Evolutionary conservation across 2,329 filamentous ascomycete genomes (phyloP).

Genomic region (Penicillium nordicum): DNA sequence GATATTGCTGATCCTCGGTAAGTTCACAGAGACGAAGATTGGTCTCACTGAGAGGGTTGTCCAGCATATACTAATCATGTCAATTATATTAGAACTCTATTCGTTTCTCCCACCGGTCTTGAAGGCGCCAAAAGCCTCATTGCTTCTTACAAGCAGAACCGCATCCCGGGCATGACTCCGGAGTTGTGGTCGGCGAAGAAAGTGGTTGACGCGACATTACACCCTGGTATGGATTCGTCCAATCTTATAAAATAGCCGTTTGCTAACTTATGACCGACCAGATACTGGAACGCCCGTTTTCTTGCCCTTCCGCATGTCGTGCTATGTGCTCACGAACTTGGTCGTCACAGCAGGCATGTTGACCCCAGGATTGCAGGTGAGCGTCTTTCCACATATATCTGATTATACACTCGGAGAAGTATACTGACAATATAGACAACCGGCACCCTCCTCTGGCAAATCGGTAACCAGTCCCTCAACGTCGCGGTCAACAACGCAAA

Average conservation of each 20-base stretch:
- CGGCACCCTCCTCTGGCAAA: slow-evolving; percentile 90
- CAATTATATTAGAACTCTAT: slow-evolving; percentile 64
- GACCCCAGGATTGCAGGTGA: slow-evolving; percentile 74
- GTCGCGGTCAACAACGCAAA: slow-evolving; percentile 98
- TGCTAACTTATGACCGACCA: slow-evolving; percentile 33
- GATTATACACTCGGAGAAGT: background rate
- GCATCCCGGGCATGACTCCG: slow-evolving; percentile 74
- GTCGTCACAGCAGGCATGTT: slow-evolving; percentile 97
- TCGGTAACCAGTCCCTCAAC: slow-evolving; percentile 95
- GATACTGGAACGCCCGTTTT: slow-evolving; percentile 91
- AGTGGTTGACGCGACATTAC: slow-evolving; percentile 91
- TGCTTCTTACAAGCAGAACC: slow-evolving; percentile 80
- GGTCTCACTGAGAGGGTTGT: slow-evolving; percentile 8
- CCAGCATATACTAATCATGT: background rate
- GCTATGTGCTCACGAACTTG: slow-evolving; percentile 88
- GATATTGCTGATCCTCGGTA: slow-evolving; percentile 94
- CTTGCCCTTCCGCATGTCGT: slow-evolving; percentile 95
- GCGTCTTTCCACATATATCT: slow-evolving; percentile 16
- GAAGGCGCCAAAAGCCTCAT: slow-evolving; percentile 82
- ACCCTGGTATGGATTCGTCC: slow-evolving; percentile 68
- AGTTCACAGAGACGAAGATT: slow-evolving; percentile 40
- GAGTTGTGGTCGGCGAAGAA: slow-evolving; percentile 96
- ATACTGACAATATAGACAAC: slow-evolving; percentile 54
- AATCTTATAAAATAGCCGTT: background rate
- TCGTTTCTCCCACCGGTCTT: slow-evolving; percentile 73